Evolutionary conservation across 1,284 basidiomycete species (phyloP).

Genomic region (Puccinia brachypodii): DNA sequence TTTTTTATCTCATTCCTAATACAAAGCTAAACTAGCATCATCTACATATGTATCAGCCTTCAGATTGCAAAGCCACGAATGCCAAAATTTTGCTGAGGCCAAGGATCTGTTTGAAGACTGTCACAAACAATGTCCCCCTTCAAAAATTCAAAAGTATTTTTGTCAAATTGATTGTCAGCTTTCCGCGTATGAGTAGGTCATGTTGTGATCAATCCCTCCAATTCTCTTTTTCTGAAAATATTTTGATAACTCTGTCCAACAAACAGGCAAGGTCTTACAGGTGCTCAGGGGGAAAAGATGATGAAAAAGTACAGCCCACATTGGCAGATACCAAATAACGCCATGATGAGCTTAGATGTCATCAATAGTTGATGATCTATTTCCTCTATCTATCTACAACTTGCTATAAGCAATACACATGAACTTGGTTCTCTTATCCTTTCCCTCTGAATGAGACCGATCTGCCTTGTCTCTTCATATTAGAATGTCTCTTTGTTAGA

Average conservation of each 20-base stretch:
- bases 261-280: neutral
- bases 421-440: too few species aligned
- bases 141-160: neutral
- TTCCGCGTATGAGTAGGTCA: conserved; percentile 10
- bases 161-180: conserved; percentile 18
- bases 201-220: too few species aligned
- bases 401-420: too few species aligned
- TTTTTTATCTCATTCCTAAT: neutral
- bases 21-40: neutral
- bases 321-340: neutral
- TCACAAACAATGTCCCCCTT: neutral
- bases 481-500: too few species aligned
- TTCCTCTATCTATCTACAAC: too few species aligned
- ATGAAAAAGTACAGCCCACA: neutral
- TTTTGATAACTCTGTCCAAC: neutral
- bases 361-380: neutral
- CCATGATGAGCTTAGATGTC: conserved; percentile 10
- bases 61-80: conserved; percentile 18
- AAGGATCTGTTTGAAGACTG: conserved; percentile 8
- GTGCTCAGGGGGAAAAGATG: neutral
- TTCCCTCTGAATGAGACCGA: too few species aligned
- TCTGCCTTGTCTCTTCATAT: too few species aligned
- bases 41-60: neutral
- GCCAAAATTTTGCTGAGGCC: neutral
- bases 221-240: too few species aligned